These are phyloP conservation scores for Lasiosphaeria ovina DNA, from an alignment of 495 filamentous ascomycete genomes.

Conservation along the genomic window DNA sequence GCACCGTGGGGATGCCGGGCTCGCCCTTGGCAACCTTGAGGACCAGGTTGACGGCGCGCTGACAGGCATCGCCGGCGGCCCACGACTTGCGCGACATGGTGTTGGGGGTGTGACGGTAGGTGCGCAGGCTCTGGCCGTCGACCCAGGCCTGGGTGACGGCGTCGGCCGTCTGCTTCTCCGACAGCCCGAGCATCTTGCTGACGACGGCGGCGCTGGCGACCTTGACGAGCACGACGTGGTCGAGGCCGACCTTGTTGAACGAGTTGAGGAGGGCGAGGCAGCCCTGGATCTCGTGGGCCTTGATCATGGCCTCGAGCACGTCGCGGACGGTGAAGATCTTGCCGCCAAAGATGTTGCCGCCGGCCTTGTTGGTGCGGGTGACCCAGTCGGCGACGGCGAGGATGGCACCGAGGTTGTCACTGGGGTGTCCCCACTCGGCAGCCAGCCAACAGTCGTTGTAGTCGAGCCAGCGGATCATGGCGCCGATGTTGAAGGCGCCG, in stretches of 20 bases:
- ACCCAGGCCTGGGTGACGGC: constrained; percentile 97
- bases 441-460: constrained; percentile 99
- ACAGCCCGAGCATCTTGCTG: constrained; percentile 87
- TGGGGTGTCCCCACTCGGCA: constrained; percentile 97
- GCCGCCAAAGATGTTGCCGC: constrained; percentile 80
- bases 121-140: constrained; percentile 92
- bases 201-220: constrained; percentile 93
- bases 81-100: constrained; percentile 99
- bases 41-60: constrained; percentile 90
- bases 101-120: constrained; percentile 95
- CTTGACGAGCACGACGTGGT: constrained; percentile 98
- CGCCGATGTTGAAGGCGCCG: constrained; percentile 97
- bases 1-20: constrained; percentile 83
- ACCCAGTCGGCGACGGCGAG: constrained; percentile 97
- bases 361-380: constrained; percentile 89
- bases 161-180: constrained; percentile 86
- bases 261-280: constrained; percentile 95
- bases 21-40: constrained; percentile 93
- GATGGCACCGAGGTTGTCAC: constrained; percentile 94
- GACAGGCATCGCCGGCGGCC: constrained; percentile 97
- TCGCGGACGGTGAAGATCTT: constrained; percentile 84
- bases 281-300: constrained; percentile 98
- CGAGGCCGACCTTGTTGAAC: constrained; percentile 95
- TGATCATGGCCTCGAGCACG: constrained; percentile 97
- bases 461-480: constrained; percentile 98